Conservation (phyloP, 2,329 filamentous ascomycete genomes). For the Hypoxylon sp. region DNA sequence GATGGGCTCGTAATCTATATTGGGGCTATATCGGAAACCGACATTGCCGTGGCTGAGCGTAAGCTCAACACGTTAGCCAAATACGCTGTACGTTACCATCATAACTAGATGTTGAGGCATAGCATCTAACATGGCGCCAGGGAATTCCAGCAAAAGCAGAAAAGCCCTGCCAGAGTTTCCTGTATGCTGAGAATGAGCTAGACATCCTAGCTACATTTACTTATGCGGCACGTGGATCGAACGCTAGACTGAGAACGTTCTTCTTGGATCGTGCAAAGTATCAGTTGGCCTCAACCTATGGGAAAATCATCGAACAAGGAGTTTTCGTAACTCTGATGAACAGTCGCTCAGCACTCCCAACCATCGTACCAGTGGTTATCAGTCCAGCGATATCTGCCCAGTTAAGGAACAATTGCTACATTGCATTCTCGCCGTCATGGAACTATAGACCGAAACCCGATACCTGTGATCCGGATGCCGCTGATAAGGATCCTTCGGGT, state of each 20-base stretch:
- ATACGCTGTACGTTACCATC: slow-evolving; percentile 41
- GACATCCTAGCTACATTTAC: slow-evolving; percentile 34
- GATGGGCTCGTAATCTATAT: slow-evolving; percentile 38
- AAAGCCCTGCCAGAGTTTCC: slow-evolving; percentile 32
- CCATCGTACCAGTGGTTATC: not conserved
- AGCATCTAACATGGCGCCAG: slow-evolving; percentile 27
- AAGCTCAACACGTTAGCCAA: slow-evolving; percentile 43
- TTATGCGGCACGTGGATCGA: slow-evolving; percentile 34
- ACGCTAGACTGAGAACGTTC: slow-evolving; percentile 31
- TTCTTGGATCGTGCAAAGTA: slow-evolving; percentile 43
- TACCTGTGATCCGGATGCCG: too few relatives aligned
- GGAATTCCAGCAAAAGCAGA: not conserved
- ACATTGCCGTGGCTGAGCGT: slow-evolving; percentile 22
- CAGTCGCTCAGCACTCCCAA: not conserved
- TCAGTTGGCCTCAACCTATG: slow-evolving; percentile 23
- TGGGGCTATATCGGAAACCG: slow-evolving; percentile 35
- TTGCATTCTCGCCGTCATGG: slow-evolving; percentile 20
- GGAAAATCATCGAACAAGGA: slow-evolving; percentile 37
- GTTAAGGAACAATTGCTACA: not conserved
- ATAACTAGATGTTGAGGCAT: not conserved
- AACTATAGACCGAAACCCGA: slow-evolving; percentile 16
- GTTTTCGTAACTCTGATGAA: slow-evolving; percentile 26
- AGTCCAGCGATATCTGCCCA: not conserved
- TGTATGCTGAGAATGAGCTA: slow-evolving; percentile 42
- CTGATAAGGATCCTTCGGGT: not conserved